Conservation (phyloP, 345 rosid genomes). For the Psidium guajava region DNA sequence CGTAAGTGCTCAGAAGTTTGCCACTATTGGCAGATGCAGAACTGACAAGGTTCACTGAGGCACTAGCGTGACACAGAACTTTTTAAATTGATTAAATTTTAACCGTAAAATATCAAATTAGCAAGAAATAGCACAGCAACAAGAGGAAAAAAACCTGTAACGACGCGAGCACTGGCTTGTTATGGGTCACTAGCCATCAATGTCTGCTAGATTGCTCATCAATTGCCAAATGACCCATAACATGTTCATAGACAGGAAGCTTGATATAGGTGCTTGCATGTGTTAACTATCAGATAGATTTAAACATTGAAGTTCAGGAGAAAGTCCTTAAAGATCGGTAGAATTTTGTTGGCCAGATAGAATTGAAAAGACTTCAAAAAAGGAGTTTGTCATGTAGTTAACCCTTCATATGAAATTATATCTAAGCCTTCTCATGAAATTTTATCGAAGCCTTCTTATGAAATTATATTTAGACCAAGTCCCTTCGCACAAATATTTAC, state of each 20-base stretch:
- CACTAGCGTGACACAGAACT: not conserved
- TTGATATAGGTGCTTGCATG: not conserved
- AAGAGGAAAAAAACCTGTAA: not conserved
- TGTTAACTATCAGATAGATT: not conserved
- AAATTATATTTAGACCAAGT: not conserved
- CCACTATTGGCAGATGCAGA: not conserved
- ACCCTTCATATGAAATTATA: not conserved
- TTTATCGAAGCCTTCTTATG: not conserved
- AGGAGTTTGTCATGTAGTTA: not conserved
- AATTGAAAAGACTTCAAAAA: not conserved
- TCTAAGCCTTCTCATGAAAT: not conserved
- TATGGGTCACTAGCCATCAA: not conserved
- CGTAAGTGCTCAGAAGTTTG: not conserved
- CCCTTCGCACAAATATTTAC: not conserved
- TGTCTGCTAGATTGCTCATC: not conserved
- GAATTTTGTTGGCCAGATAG: not conserved
- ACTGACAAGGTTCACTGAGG: not conserved
- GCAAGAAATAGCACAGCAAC: not conserved
- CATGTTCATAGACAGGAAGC: not conserved
- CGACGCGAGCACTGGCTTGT: not conserved
- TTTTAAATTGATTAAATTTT: not conserved
- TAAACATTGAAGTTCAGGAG: not conserved
- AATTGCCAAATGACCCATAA: not conserved
- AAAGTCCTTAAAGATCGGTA: not conserved
- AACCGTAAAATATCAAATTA: not conserved